A percentile compares a stretch with the other conserved stretches of the same genome.
Evolutionary conservation across 2,329 filamentous ascomycete species (phyloP).

Genomic region (Fusarium fujikuroi): DNA sequence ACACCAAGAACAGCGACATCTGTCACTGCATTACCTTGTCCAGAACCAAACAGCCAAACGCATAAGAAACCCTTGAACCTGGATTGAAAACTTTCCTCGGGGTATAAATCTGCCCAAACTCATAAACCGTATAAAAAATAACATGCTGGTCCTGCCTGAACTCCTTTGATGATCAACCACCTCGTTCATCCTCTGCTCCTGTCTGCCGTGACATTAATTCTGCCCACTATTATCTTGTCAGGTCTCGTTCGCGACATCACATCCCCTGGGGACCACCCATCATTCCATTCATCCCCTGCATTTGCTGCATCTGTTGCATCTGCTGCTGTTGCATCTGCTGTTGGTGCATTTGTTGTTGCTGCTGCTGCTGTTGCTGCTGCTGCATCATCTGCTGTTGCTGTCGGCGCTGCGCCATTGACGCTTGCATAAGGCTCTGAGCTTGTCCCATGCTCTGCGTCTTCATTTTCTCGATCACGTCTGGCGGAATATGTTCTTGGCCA

Average conservation of each 20-base stretch:
- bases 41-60: constrained; percentile 7
- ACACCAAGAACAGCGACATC: constrained; percentile 32
- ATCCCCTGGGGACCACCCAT: constrained; percentile 63
- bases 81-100: constrained; percentile 44
- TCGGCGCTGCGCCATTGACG: constrained; percentile 47
- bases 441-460: constrained; percentile 55
- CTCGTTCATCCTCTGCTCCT: constrained; percentile 7
- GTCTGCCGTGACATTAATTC: constrained; percentile 21
- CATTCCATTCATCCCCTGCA: constrained; percentile 55
- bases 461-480: constrained; percentile 57
- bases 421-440: constrained; percentile 52
- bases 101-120: constrained; percentile 48
- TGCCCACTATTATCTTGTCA: constrained; percentile 1
- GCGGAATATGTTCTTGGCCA: constrained; percentile 57
- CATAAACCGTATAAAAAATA: constrained; percentile 23
- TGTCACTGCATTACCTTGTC: constrained; percentile 25
- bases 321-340: constrained; percentile 43
- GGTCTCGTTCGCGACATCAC: constrained; percentile 43
- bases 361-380: constrained; percentile 35
- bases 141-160: constrained; percentile 26
- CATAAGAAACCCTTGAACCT: constrained; percentile 31
- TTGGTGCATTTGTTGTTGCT: constrained; percentile 45
- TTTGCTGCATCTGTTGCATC: constrained; percentile 40
- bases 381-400: constrained; percentile 44
- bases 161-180: constrained; percentile 28